Evolutionary conservation across 306 rosid species (phyloP), one percentile per base, ranked within the genome.

Genomic region (Sicyos baderoa): DNA sequence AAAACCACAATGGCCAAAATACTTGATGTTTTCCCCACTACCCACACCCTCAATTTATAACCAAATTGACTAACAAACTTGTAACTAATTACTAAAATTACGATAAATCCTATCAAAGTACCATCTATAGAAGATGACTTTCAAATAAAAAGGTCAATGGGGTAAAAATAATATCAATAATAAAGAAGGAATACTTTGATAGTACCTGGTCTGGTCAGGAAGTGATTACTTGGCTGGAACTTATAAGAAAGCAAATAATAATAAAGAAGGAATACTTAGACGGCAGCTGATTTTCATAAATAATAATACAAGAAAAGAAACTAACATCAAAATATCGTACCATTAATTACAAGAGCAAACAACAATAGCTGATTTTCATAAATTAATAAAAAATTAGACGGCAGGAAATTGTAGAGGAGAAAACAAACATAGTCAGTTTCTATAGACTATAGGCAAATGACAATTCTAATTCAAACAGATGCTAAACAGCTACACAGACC

Each of bases 301-400:
- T 11, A 12, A 21, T 13, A 2, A 57, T 1, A 5, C 25, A 7
- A 57, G 2, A 0, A 66, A 47, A 66, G 8, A 66, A 45, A 21
- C 3, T 7, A 47, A 13, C 5, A 2, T 13, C n/a, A 44, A 16
- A 15, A 21, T 22, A 14, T 40, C 9, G 35, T 13, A 22, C 47
- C 55, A 64, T 64, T 21, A 57, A 25, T 57, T 11, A 57, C 63
- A 23, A 64, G 35, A 45, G 54, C 51, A 45, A 65, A 21, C 70
- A 13, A 45, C 12, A 11, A 60, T 32, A 32, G 16, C 69, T n/a
- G 45, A n/a, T 17, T 40, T 62, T 9, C 69, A 62, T 7, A 17
- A 62, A 37, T 62, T 40, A 18, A 62, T 32, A 21, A 40, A 16
- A 37, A 37, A 7, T 15, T 42, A 40, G 1, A 8, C 50, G 1